These are phyloP conservation scores for Thalassiosira mediterranea DNA, from an alignment of 352 stramenopile species.

Conservation along the genomic window DNA sequence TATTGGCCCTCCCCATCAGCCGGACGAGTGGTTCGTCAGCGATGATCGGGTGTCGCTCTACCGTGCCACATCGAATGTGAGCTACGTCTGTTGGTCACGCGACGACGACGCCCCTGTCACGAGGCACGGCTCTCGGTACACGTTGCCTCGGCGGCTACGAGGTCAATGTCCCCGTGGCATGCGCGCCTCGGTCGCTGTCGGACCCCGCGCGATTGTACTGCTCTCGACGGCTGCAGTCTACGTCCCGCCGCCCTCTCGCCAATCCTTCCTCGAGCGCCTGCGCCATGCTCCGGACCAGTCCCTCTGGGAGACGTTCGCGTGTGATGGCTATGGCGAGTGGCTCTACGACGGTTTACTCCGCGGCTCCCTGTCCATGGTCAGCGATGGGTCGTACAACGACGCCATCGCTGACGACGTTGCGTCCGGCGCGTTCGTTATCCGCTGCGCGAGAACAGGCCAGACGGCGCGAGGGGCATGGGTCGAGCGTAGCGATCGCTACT, in stretches of 20 bases:
- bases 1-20: background rate
- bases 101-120: background rate
- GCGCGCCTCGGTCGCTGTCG: background rate
- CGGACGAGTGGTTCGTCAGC: background rate
- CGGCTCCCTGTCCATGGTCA: background rate
- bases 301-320: background rate
- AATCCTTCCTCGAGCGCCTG: background rate
- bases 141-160: background rate
- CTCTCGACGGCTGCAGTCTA: background rate
- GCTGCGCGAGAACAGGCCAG: background rate
- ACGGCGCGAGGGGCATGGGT: background rate
- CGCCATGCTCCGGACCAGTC: background rate
- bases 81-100: too few species aligned
- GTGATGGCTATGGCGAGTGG: conserved; percentile 16
- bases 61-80: background rate
- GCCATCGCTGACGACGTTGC: background rate
- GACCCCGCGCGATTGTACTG: background rate
- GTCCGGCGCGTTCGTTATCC: background rate
- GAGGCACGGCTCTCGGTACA: background rate
- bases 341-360: background rate
- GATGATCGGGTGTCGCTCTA: background rate
- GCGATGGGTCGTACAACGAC: conserved; percentile 15
- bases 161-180: background rate
- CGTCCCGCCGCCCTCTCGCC: background rate
- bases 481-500: background rate